Evolutionary conservation across 2,329 filamentous ascomycete species (phyloP), one percentile per base, ranked within the genome.

Genomic region (Trichoderma koningii): DNA sequence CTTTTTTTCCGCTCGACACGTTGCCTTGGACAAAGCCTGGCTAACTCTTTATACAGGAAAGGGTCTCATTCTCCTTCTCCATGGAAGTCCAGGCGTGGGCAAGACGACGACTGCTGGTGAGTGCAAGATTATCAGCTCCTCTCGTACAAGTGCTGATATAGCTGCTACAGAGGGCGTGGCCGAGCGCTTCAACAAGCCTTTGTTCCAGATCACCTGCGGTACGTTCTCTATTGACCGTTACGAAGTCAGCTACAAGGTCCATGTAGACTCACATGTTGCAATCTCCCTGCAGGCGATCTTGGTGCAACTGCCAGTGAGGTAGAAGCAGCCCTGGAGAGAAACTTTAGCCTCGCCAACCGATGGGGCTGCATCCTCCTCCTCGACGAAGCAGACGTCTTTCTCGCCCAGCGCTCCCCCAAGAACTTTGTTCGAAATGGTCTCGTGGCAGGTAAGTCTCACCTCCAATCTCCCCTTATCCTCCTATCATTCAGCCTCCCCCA

Each of bases 271-370:
- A 60, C 30, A 2, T 38, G 1, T 21, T 21, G 1, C n/a, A 9
- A 0, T n/a, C 5, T 6, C 0, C 2, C 4, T 15, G 0, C 21
- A 51, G 70, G 69, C 5, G 73, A 75, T 44, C 26, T 63, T 9
- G 59, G 59, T 9, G 44, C 50, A 6, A 63, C 50, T 19, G 59
- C 59, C 26, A 55, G 38, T 28, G 38, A 53, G 7, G 59, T 63
- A 23, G 59, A 63, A 55, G 60, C 63, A 4, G 75, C 78, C 0
- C 77, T 82, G 1, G 80, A 82, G 69, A 66, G 65, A 0, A 66
- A 69, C 1, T 68, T 75, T 0, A 48, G 69, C 15, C 64, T 72
- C 3, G 71, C 68, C 3, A 71, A 70, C 14, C 50, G 55, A 3
- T 75, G 73, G 73, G 69, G 67, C 21, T 70, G 69, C 44, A 68